phyloP scores from a whole-genome alignment of 495 filamentous ascomycete species.

The Penicillium argentinense region DNA sequence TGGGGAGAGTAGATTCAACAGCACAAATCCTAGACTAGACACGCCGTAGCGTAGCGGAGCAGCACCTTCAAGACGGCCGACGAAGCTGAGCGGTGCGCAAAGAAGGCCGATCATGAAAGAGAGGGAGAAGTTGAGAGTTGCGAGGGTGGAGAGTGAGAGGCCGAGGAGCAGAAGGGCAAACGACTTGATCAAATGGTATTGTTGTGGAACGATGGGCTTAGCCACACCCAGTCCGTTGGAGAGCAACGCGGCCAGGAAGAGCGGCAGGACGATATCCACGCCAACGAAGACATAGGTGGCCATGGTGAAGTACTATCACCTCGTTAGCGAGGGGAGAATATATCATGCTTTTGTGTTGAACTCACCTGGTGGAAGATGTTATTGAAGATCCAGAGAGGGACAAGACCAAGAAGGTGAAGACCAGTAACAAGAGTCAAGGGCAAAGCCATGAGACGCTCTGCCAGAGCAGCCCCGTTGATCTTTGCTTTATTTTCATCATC shows the following conservation, averaged over 20 bases:
- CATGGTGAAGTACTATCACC: slow-evolving; percentile 52
- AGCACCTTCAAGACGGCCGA: slow-evolving; percentile 47
- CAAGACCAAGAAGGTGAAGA: slow-evolving; percentile 72
- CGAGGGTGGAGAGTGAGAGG: slow-evolving; percentile 85
- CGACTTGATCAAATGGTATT: slow-evolving; percentile 77
- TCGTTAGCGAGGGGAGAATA: slow-evolving; percentile 21
- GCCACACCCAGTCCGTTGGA: slow-evolving; percentile 46
- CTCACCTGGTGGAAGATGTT: slow-evolving; percentile 65
- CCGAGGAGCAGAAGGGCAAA: slow-evolving; percentile 91
- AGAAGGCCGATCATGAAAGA: slow-evolving; percentile 82
- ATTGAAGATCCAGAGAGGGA: slow-evolving; percentile 89
- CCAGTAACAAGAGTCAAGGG: slow-evolving; percentile 70
- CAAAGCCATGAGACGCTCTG: slow-evolving; percentile 75
- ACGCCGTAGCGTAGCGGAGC: slow-evolving; percentile 22
- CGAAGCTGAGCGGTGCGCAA: slow-evolving; percentile 72
- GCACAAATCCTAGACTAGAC: slow-evolving; percentile 25
- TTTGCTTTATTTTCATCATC: slow-evolving; percentile 17
- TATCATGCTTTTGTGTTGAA: background rate
- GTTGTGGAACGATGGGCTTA: slow-evolving; percentile 57
- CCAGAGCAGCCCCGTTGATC: slow-evolving; percentile 25
- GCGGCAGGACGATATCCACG: slow-evolving; percentile 57
- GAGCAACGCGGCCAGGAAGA: slow-evolving; percentile 58
- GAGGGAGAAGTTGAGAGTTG: slow-evolving; percentile 95
- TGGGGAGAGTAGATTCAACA: slow-evolving; percentile 64
- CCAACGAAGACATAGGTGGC: slow-evolving; percentile 51